Conservation (phyloP, 352 stramenopile genomes). For the Globisporangium paroecandrum region DNA sequence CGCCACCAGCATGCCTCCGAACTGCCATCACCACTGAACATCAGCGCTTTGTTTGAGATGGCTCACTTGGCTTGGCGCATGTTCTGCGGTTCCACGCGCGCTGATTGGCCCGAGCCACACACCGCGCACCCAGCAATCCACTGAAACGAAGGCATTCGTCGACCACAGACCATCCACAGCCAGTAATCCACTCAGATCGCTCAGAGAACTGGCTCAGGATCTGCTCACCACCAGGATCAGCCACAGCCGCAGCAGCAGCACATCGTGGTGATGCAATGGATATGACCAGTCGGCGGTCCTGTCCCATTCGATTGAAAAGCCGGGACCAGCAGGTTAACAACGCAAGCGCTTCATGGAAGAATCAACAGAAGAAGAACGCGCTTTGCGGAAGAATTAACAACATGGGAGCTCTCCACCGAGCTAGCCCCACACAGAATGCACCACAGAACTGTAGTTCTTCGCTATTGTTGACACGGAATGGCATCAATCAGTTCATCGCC, state of each 20-base stretch:
- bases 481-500: background rate
- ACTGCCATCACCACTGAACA: background rate
- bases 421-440: too few relatives aligned
- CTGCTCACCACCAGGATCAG: background rate
- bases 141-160: background rate
- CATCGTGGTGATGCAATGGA: background rate
- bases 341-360: background rate
- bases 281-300: background rate
- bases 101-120: slow-evolving; percentile 7
- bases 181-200: background rate
- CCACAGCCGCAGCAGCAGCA: background rate
- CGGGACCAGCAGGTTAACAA: background rate
- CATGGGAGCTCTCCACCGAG: background rate
- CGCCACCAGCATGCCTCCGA: background rate
- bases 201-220: background rate
- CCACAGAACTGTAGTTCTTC: background rate
- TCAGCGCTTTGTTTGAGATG: background rate
- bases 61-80: background rate
- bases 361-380: background rate
- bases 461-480: background rate
- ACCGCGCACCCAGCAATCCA: slow-evolving; percentile 1
- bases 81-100: background rate
- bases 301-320: background rate
- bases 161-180: background rate
- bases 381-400: background rate